Conservation (phyloP, 768 basidiomycete species). For the Coprinopsis marcescibilis region DNA sequence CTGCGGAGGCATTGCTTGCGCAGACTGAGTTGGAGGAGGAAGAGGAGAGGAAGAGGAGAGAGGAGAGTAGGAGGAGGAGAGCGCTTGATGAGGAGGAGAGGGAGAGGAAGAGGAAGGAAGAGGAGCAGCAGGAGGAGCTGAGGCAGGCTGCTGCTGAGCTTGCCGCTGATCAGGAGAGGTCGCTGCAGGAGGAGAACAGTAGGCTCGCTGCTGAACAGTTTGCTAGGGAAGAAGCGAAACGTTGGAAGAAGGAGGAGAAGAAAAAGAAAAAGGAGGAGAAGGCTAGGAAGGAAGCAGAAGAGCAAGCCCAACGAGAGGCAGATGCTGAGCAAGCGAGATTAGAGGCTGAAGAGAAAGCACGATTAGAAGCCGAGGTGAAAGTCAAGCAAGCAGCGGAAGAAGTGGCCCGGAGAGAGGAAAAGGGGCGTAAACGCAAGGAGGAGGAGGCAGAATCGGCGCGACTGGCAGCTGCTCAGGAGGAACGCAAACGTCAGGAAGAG, state of each 20-base stretch:
- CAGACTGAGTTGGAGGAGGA: conserved; percentile 15
- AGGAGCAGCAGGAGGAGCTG: background rate
- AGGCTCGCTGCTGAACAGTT: too few species aligned
- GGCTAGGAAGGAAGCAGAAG: conserved; percentile 7
- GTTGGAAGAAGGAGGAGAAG: background rate
- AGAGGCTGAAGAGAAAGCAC: conserved; percentile 1
- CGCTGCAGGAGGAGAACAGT: too few species aligned
- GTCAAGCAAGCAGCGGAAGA: background rate
- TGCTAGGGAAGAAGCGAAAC: background rate
- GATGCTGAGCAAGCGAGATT: background rate
- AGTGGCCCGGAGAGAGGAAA: background rate
- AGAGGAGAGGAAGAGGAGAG: conserved; percentile 16
- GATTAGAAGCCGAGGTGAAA: background rate
- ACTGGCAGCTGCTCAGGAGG: background rate
- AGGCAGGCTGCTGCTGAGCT: background rate
- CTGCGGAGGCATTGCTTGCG: conserved; percentile 10
- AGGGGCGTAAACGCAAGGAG: background rate
- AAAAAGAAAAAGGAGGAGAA: conserved; percentile 9
- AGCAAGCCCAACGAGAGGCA: background rate
- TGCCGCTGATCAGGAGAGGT: too few species aligned
- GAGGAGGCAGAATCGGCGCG: conserved; percentile 7
- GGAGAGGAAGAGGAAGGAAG: background rate
- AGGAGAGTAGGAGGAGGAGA: conserved; percentile 11
- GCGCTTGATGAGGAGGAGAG: conserved; percentile 4
- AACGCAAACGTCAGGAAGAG: conserved; percentile 7